Conservation (phyloP, 805 yeast species). For the Candida broadrunensis region DNA sequence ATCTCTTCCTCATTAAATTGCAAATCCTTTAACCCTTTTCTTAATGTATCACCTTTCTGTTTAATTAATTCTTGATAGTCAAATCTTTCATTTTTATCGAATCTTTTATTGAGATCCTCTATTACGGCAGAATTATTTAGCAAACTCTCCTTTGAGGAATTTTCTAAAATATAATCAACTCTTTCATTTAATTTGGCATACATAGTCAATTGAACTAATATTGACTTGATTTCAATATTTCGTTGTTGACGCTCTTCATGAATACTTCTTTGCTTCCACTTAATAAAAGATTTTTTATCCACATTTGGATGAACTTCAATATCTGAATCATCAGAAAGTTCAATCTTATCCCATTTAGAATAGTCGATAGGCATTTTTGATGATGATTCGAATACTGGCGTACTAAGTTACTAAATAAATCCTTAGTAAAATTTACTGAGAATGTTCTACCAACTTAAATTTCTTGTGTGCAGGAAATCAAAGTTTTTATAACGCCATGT, state of each 20-base stretch:
- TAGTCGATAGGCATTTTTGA: slow-evolving; percentile 78
- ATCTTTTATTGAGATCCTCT: slow-evolving; percentile 44
- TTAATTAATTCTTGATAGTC: slow-evolving; percentile 35
- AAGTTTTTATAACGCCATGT: too few species aligned
- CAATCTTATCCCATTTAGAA: slow-evolving; percentile 97
- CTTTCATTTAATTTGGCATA: slow-evolving; percentile 71
- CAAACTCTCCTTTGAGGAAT: slow-evolving; percentile 34
- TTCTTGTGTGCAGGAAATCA: too few species aligned
- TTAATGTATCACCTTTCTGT: slow-evolving; percentile 41
- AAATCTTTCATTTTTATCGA: slow-evolving; percentile 60
- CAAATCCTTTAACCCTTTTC: slow-evolving; percentile 42
- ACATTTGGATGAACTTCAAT: slow-evolving; percentile 98
- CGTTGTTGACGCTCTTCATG: slow-evolving; percentile 88
- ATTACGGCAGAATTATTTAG: slow-evolving; percentile 26
- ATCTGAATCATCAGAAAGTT: slow-evolving; percentile 94
- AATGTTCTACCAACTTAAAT: too few species aligned
- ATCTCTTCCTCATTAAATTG: slow-evolving; percentile 32
- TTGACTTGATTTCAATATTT: slow-evolving; percentile 70
- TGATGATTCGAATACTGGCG: too few species aligned
- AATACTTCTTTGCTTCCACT: slow-evolving; percentile 96
- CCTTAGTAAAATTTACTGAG: too few species aligned
- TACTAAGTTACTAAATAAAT: too few species aligned
- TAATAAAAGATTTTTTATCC: slow-evolving; percentile 86
- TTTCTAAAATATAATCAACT: slow-evolving; percentile 58
- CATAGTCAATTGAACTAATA: slow-evolving; percentile 78